Percentiles rank a stretch among this genome's conserved stretches.
These are phyloP conservation scores for Tolypocladium nubicola DNA, from an alignment of 2,329 filamentous ascomycete genomes.

Conservation along the genomic window DNA sequence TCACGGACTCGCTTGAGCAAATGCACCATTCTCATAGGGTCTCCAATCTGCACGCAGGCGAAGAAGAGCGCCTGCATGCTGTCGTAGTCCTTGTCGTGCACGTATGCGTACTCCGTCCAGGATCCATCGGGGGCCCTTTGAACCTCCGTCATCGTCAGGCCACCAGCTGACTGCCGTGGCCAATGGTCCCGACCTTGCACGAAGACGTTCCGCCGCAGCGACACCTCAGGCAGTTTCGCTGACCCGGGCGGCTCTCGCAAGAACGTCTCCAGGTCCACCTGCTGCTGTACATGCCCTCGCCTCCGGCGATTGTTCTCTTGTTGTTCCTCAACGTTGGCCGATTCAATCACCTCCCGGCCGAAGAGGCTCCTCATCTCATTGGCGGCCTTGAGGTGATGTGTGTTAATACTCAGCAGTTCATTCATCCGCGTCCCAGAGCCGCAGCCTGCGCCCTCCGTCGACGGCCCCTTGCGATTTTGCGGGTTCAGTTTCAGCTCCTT, in stretches of 20 bases:
- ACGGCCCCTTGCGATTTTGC: slow-evolving; percentile 1
- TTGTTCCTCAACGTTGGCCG: slow-evolving; percentile 38
- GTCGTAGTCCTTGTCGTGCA: slow-evolving; percentile 66
- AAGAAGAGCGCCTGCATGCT: slow-evolving; percentile 68
- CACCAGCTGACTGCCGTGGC: slow-evolving; percentile 69
- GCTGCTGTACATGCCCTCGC: slow-evolving; percentile 27
- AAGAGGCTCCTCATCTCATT: slow-evolving; percentile 76
- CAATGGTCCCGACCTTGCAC: slow-evolving; percentile 81
- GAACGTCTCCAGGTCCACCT: slow-evolving; percentile 47
- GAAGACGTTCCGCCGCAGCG: slow-evolving; percentile 69
- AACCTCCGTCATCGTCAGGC: slow-evolving; percentile 66
- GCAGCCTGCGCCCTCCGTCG: slow-evolving; percentile 1
- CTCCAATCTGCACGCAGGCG: slow-evolving; percentile 67
- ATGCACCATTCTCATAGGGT: slow-evolving; percentile 72
- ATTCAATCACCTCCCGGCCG: slow-evolving; percentile 46
- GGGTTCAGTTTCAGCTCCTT: slow-evolving; percentile 33
- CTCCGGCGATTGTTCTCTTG: slow-evolving; percentile 26
- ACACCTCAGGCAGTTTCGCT: slow-evolving; percentile 58
- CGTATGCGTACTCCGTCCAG: slow-evolving; percentile 61
- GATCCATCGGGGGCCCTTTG: slow-evolving; percentile 36
- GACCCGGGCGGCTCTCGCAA: slow-evolving; percentile 41
- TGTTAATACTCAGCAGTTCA: slow-evolving; percentile 39
- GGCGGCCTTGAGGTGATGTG: slow-evolving; percentile 67
- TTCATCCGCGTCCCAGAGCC: slow-evolving; percentile 18
- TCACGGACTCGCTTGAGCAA: slow-evolving; percentile 42